Conservation (phyloP, 176 grass and related monocot species). For the Avena atlantica region DNA sequence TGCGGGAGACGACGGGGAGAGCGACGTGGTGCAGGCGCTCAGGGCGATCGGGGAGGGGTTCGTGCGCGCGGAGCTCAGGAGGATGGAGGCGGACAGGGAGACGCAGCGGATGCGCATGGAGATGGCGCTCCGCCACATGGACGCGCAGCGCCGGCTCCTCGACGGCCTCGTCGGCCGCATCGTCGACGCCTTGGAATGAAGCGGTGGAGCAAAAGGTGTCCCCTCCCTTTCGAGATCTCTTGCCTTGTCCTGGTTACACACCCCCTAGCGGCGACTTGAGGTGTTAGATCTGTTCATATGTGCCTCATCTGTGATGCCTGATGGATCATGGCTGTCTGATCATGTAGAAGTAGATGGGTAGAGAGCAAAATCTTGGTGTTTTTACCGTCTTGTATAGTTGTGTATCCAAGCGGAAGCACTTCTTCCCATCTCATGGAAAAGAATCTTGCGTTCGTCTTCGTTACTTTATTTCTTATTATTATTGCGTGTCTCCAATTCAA, state of each 20-base stretch:
- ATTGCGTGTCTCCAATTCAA: not conserved
- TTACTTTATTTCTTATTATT: not conserved
- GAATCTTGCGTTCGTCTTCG: not conserved
- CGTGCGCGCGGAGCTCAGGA: constrained; percentile 65
- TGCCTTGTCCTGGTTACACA: constrained; percentile 36
- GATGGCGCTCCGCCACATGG: constrained; percentile 68
- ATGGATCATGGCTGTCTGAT: constrained; percentile 30
- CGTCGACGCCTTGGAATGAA: constrained; percentile 54
- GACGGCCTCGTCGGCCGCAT: constrained; percentile 53
- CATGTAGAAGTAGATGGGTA: constrained; percentile 22
- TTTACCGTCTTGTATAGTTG: constrained; percentile 40
- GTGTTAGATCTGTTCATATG: constrained; percentile 51
- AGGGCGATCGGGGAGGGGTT: constrained; percentile 71
- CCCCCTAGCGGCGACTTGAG: constrained; percentile 27
- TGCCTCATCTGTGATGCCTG: not conserved
- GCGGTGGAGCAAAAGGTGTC: constrained; percentile 37
- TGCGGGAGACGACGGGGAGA: constrained; percentile 23
- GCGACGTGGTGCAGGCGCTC: constrained; percentile 55
- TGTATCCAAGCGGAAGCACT: constrained; percentile 20
- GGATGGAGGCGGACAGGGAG: constrained; percentile 75
- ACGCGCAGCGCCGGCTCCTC: constrained; percentile 59
- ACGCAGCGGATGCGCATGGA: constrained; percentile 80
- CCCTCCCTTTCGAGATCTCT: constrained; percentile 42
- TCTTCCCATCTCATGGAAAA: not conserved
- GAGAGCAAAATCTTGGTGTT: constrained; percentile 12